Evolutionary conservation across 352 stramenopile genomes (phyloP).

Genomic region (Pythium rishiriense): DNA sequence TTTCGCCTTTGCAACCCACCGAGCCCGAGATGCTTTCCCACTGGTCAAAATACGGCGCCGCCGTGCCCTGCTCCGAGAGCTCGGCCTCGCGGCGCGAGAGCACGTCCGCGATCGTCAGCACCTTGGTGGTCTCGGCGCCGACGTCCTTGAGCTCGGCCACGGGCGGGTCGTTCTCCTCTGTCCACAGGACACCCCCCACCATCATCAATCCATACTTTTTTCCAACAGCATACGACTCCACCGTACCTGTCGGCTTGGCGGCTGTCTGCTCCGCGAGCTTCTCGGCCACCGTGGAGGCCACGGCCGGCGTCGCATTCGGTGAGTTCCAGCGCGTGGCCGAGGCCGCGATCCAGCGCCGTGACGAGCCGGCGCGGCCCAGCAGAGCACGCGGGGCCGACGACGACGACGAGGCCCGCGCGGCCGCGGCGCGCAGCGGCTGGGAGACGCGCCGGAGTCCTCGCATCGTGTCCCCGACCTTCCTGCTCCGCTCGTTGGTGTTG

Average conservation of each 20-base stretch:
- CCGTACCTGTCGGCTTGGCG: slow-evolving; percentile 1
- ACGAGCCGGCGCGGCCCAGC: slow-evolving; percentile 1
- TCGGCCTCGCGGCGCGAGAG: slow-evolving; percentile 59
- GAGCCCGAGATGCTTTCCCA: slow-evolving; percentile 74
- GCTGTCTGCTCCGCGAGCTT: neutral
- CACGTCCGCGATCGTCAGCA: slow-evolving; percentile 76
- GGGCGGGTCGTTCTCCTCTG: slow-evolving; percentile 24
- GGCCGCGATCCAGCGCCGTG: slow-evolving; percentile 14
- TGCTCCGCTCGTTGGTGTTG: neutral
- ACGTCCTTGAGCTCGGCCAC: slow-evolving; percentile 51
- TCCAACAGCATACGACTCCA: neutral
- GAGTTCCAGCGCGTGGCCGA: slow-evolving; percentile 21
- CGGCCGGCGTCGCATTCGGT: neutral
- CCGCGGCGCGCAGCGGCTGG: slow-evolving; percentile 20
- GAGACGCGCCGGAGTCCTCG: slow-evolving; percentile 24
- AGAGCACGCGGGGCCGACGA: neutral
- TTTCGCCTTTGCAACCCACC: too few species aligned
- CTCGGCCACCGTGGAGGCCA: slow-evolving; percentile 1
- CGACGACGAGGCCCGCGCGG: neutral
- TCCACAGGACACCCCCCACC: neutral
- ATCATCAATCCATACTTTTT: neutral
- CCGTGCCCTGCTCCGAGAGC: slow-evolving; percentile 35
- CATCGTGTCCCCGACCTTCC: slow-evolving; percentile 2
- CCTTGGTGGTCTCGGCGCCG: slow-evolving; percentile 60
- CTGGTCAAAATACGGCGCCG: slow-evolving; percentile 49